These are phyloP conservation scores for Polygonum maritimum DNA, from an alignment of 148 eudicot genomes.

Conservation along the genomic window DNA sequence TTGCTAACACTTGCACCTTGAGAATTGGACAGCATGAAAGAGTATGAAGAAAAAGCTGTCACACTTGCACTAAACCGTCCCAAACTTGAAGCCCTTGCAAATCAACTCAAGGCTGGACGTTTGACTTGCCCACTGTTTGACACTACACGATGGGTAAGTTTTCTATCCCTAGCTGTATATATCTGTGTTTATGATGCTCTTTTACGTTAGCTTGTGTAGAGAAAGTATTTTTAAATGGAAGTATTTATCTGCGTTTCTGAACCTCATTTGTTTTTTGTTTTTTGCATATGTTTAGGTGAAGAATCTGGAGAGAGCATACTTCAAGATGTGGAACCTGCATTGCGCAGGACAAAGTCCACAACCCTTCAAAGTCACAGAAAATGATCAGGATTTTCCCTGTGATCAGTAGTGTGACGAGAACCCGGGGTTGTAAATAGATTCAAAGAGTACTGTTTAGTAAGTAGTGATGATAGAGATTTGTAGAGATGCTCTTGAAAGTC, in stretches of 20 bases:
- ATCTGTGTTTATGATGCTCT: background rate
- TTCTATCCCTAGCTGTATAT: background rate
- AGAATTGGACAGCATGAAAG: constrained; percentile 46
- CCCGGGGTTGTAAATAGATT: background rate
- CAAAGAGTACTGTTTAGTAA: background rate
- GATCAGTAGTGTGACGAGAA: constrained; percentile 28
- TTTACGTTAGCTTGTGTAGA: background rate
- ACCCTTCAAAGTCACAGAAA: constrained; percentile 71
- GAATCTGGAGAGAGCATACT: constrained; percentile 70
- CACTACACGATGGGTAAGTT: constrained; percentile 72
- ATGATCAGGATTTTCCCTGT: constrained; percentile 54
- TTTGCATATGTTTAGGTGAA: constrained; percentile 30
- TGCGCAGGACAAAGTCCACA: constrained; percentile 64
- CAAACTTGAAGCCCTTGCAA: constrained; percentile 48
- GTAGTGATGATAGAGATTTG: background rate
- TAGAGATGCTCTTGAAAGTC: background rate
- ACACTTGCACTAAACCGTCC: constrained; percentile 59
- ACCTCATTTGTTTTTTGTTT: too few species aligned
- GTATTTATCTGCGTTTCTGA: too few species aligned
- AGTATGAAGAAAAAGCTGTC: constrained; percentile 82
- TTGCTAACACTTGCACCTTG: constrained; percentile 6
- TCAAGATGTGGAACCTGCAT: constrained; percentile 84
- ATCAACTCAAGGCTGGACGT: constrained; percentile 62
- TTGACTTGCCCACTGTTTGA: constrained; percentile 83
- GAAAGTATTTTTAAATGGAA: too few species aligned